Conservation (phyloP, 2,329 filamentous ascomycete species). For the Microcyclosporella mali region DNA sequence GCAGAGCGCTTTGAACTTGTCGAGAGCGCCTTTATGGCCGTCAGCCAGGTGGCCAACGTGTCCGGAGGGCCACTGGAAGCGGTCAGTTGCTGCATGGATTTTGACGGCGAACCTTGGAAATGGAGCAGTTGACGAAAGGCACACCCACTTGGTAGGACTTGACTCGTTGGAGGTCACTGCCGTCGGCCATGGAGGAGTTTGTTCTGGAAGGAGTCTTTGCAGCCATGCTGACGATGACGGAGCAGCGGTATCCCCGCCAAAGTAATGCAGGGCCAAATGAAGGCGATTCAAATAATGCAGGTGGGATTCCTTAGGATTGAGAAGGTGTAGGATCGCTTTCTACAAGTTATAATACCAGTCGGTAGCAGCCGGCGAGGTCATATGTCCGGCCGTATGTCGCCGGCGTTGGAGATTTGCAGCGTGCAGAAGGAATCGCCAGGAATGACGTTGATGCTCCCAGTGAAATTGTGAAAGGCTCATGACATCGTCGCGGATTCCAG, state of each 20-base stretch:
- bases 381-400: too few relatives aligned
- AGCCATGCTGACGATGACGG: background rate
- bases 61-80: conserved; percentile 59
- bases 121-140: background rate
- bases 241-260: conserved; percentile 1
- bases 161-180: conserved; percentile 23
- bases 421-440: too few relatives aligned
- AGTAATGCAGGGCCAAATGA: background rate
- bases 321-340: too few relatives aligned
- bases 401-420: too few relatives aligned
- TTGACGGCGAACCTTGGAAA: background rate
- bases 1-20: conserved; percentile 64
- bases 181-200: conserved; percentile 8
- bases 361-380: too few relatives aligned
- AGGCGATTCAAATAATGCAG: background rate
- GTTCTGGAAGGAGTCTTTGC: background rate
- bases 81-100: conserved; percentile 5
- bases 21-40: conserved; percentile 61
- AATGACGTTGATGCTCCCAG: too few relatives aligned
- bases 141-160: conserved; percentile 27
- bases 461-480: too few relatives aligned
- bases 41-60: conserved; percentile 71
- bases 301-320: background rate
- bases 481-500: too few relatives aligned
- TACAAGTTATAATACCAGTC: too few relatives aligned